phyloP scores from a whole-genome alignment of 2,329 filamentous ascomycete species.

The Myriosclerotinia scirpicola region DNA sequence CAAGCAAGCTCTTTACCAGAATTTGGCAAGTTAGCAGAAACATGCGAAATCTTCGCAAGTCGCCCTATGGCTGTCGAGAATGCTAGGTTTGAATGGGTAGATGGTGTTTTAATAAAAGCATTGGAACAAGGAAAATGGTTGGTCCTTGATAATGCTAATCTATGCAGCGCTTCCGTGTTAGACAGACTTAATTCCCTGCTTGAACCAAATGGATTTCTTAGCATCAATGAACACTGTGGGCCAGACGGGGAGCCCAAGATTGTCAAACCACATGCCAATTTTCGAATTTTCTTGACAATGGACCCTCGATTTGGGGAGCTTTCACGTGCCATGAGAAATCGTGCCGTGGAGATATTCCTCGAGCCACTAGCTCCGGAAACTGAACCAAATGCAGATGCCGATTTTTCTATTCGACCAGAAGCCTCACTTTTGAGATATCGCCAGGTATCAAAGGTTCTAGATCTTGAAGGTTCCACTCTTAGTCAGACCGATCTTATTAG shows the following conservation, averaged over 20 bases:
- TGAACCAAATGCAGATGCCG: neutral
- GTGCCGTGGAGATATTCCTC: conserved; percentile 86
- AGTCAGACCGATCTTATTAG: conserved; percentile 26
- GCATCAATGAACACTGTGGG: conserved; percentile 90
- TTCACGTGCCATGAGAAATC: conserved; percentile 94
- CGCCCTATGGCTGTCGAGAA: conserved; percentile 61
- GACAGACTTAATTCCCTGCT: conserved; percentile 93
- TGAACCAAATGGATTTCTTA: conserved; percentile 83
- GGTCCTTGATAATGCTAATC: conserved; percentile 93
- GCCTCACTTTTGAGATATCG: conserved; percentile 37
- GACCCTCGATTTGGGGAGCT: conserved; percentile 90
- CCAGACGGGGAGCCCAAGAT: conserved; percentile 77
- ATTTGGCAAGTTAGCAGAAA: conserved; percentile 32
- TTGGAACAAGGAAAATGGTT: conserved; percentile 87
- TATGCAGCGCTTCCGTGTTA: conserved; percentile 92
- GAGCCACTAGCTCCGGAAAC: conserved; percentile 42
- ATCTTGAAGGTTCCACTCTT: conserved; percentile 10
- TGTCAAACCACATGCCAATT: conserved; percentile 79
- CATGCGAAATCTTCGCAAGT: conserved; percentile 47
- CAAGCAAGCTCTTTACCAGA: conserved; percentile 46
- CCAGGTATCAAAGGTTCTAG: conserved; percentile 30
- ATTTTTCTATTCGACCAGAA: conserved; percentile 29
- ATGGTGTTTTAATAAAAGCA: conserved; percentile 87
- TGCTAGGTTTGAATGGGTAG: conserved; percentile 92
- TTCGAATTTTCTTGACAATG: conserved; percentile 91